Percentiles rank a stretch among this genome's conserved stretches.
These are phyloP conservation scores for Pseudogymnoascus sp. DNA, from an alignment of 2,329 filamentous ascomycete species.

Conservation along the genomic window DNA sequence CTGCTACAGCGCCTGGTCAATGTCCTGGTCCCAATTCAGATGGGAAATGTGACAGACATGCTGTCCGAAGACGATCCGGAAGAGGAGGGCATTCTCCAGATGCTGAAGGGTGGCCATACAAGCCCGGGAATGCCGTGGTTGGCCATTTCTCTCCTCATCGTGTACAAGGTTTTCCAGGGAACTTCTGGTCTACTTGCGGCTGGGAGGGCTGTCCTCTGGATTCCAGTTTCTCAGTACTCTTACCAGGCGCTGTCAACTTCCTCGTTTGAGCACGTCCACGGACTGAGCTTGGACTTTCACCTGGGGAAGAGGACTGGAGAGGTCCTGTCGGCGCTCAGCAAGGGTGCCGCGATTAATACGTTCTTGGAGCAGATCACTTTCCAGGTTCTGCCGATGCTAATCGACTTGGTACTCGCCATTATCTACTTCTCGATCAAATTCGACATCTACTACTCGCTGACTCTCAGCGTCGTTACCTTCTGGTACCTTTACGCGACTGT, in stretches of 20 bases:
- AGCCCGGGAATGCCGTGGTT: conserved; percentile 52
- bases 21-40: conserved; percentile 72
- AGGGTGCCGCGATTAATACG: conserved; percentile 90
- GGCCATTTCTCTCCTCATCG: conserved; percentile 66
- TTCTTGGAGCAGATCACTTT: conserved; percentile 97
- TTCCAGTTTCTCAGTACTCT: conserved; percentile 93
- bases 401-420: conserved; percentile 81
- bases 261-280: conserved; percentile 94
- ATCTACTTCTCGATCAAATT: conserved; percentile 70
- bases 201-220: conserved; percentile 77
- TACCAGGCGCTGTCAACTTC: conserved; percentile 91
- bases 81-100: neutral
- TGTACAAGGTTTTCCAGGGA: conserved; percentile 76
- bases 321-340: conserved; percentile 89
- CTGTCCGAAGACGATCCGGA: conserved; percentile 47
- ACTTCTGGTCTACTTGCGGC: conserved; percentile 81
- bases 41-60: conserved; percentile 69
- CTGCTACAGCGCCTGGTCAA: conserved; percentile 77
- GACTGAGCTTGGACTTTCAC: conserved; percentile 91
- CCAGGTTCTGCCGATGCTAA: conserved; percentile 86
- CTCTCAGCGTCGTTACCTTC: conserved; percentile 84
- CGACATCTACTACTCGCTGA: conserved; percentile 82
- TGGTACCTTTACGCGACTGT: conserved; percentile 96
- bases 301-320: conserved; percentile 94
- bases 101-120: conserved; percentile 14